phyloP scores from a whole-genome alignment of 2,329 filamentous ascomycete genomes.

The Phoma sp. region DNA sequence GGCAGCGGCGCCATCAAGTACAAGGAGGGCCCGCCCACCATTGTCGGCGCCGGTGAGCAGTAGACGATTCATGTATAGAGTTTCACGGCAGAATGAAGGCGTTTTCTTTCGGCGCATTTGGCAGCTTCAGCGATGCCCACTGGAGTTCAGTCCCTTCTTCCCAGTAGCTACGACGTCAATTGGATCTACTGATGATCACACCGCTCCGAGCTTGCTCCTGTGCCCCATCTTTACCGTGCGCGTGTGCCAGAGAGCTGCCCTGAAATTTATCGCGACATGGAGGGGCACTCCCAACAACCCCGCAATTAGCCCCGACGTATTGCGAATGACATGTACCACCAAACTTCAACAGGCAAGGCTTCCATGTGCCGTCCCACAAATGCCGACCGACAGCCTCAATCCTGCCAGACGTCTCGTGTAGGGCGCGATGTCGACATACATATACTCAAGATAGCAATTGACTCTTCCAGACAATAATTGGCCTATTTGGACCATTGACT shows the following conservation, averaged over 20 bases:
- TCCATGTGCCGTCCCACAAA: slow-evolving; percentile 8
- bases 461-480: too few relatives aligned
- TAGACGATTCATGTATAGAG: slow-evolving; percentile 41
- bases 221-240: background rate
- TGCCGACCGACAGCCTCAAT: slow-evolving; percentile 2
- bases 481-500: too few relatives aligned
- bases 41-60: slow-evolving; percentile 56
- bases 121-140: slow-evolving; percentile 14
- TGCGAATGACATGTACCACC: slow-evolving; percentile 4
- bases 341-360: slow-evolving; percentile 15
- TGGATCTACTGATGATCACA: slow-evolving; percentile 20
- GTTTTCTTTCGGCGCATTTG: slow-evolving; percentile 14
- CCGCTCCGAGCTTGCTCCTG: background rate
- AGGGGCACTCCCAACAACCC: slow-evolving; percentile 25
- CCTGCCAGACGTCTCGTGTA: background rate
- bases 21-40: slow-evolving; percentile 59
- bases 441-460: background rate
- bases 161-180: slow-evolving; percentile 29
- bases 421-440: slow-evolving; percentile 25
- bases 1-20: slow-evolving; percentile 59
- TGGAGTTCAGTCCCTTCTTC: slow-evolving; percentile 11
- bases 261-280: slow-evolving; percentile 25
- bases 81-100: slow-evolving; percentile 16
- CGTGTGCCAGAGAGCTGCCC: background rate
- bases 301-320: slow-evolving; percentile 24